phyloP scores from a whole-genome alignment of 768 basidiomycete species.

The Mycena vitilis region DNA sequence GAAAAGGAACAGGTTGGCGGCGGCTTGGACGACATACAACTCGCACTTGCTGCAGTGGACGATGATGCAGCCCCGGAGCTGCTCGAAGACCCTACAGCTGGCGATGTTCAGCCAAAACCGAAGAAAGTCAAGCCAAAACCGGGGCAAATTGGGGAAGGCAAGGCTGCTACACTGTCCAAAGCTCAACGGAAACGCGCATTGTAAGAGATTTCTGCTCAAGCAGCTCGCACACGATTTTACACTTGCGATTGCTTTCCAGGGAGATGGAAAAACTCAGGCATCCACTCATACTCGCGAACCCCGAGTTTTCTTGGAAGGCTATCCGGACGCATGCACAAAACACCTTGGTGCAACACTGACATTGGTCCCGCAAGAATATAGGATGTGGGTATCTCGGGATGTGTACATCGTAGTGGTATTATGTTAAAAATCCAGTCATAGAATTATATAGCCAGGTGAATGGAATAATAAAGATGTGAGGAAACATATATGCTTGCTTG shows the following conservation, averaged over 20 bases:
- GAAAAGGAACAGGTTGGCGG: constrained; percentile 68
- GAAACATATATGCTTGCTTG: constrained; percentile 5
- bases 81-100: constrained; percentile 35
- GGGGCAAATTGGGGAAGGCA: constrained; percentile 78
- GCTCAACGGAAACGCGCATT: constrained; percentile 74
- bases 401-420: constrained; percentile 28
- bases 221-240: constrained; percentile 5
- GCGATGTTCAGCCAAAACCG: constrained; percentile 38
- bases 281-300: constrained; percentile 74
- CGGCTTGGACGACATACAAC: constrained; percentile 60
- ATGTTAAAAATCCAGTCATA: constrained; percentile 2
- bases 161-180: constrained; percentile 65
- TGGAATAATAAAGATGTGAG: constrained; percentile 21
- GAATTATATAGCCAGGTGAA: constrained; percentile 25
- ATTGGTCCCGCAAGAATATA: constrained; percentile 14
- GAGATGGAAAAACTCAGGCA: constrained; percentile 75
- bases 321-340: constrained; percentile 86
- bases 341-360: constrained; percentile 71
- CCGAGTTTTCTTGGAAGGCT: constrained; percentile 73
- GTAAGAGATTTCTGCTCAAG: constrained; percentile 55
- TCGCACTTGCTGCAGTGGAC: constrained; percentile 67
- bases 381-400: constrained; percentile 29
- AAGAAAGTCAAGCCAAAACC: constrained; percentile 44
- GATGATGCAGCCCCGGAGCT: constrained; percentile 40
- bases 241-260: constrained; percentile 48